Base-by-base conservation (phyloP, 1,284 basidiomycete species). In the Cutaneotrichosporon curvatum region DNA sequence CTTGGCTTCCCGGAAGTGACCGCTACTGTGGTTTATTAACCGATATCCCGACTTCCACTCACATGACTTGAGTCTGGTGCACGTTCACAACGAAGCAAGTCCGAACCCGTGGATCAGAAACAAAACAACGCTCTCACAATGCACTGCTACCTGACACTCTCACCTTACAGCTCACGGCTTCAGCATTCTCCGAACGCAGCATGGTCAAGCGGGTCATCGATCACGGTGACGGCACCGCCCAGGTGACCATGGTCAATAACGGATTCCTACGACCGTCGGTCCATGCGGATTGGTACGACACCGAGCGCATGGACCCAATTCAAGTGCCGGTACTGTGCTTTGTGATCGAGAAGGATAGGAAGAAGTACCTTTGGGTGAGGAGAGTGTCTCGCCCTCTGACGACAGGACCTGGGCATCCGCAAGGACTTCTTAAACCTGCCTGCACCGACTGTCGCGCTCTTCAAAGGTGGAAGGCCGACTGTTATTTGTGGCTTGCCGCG, bases 301-400 rank as follows among this genome's bases (percentile, higher is more conserved):
- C 45, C 18, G 19, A 33, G 10, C 22, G 35, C n/a, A 25, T 19
- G 11, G 33, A 36, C 8, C 10, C 22, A n/a, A 28, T 40, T 16
- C 19, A 22, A 9, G 38, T 33, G 19, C 45, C 45, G 7, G 40
- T 47, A 15, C 33, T 47, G 23, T 36, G 34, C n/a, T 47, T 47
- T 21, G 45, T 47, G 9, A 47, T 47, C 19, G 34, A 40, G 19
- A 40, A 41, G 19, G 45, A 37, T 10, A 34, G 40, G 9, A 40
- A 40, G 39, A 32, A 37, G 33, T 47, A 47, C n/a, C 45, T 47
- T 34, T 47, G 45, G 45, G 45, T 41, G 20, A 16, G 38, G 10
- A 5, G 21, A 12, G 6, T 8, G 7, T 14, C 15, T 12, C 4
- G 10, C 15, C 19, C 20, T 12, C 35, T 40, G 35, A 41, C 25